A percentile compares a stretch with the other conserved stretches of the same genome.
Evolutionary conservation across 1,284 basidiomycete species (phyloP).

Genomic region (Fistulina hepatica): DNA sequence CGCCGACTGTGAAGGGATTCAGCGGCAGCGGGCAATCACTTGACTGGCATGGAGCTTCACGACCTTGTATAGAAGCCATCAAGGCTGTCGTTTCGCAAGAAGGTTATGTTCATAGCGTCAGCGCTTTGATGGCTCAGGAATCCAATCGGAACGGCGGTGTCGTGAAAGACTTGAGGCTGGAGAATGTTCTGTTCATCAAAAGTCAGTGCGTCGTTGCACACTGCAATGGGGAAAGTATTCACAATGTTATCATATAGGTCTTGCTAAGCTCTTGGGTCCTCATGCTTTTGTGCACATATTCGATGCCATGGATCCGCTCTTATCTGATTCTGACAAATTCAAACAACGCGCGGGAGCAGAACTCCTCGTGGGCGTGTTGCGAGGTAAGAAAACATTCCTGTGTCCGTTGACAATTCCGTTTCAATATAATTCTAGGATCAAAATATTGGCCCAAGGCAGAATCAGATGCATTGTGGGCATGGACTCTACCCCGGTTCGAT

Average conservation of each 20-base stretch:
- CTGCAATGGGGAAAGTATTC: conserved; percentile 2
- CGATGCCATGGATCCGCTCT: conserved; percentile 43
- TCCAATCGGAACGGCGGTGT: conserved; percentile 38
- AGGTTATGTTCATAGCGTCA: conserved; percentile 54
- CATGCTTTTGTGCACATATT: conserved; percentile 45
- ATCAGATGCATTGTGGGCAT: conserved; percentile 64
- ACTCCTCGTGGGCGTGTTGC: conserved; percentile 65
- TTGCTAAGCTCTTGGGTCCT: conserved; percentile 66
- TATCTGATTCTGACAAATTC: conserved; percentile 73
- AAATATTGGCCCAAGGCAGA: conserved; percentile 79
- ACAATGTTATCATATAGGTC: background rate
- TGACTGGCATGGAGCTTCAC: conserved; percentile 57
- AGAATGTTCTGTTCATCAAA: conserved; percentile 61
- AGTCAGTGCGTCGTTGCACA: conserved; percentile 36
- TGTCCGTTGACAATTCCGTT: conserved; percentile 1
- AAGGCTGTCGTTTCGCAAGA: conserved; percentile 36
- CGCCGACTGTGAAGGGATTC: conserved; percentile 63
- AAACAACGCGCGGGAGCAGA: conserved; percentile 89
- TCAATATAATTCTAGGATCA: conserved; percentile 43
- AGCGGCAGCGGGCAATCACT: conserved; percentile 37
- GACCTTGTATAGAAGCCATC: conserved; percentile 51
- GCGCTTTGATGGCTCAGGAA: conserved; percentile 65
- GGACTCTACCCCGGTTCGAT: conserved; percentile 66
- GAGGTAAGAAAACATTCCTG: conserved; percentile 31
- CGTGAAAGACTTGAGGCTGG: conserved; percentile 46